A percentile compares a stretch with the other conserved stretches of the same genome.
Conservation (phyloP, 2,329 filamentous ascomycete genomes). For the Dothideomycetidae sp. region DNA sequence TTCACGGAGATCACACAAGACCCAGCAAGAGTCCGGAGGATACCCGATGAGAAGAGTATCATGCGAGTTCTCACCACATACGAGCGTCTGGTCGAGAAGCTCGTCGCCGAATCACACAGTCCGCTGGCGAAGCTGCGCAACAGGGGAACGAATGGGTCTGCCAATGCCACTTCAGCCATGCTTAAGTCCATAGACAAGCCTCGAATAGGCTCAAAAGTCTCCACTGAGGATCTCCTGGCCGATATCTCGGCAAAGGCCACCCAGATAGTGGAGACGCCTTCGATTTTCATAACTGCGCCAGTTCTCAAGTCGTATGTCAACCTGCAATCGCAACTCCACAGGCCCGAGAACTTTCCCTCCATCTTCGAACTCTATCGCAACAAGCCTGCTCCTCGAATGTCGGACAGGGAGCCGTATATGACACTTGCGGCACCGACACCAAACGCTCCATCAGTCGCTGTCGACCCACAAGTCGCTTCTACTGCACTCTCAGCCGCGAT, state of each 20-base stretch:
- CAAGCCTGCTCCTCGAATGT: slow-evolving; percentile 55
- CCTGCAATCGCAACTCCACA: slow-evolving; percentile 58
- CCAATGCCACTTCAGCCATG: slow-evolving; percentile 38
- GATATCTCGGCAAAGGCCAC: slow-evolving; percentile 46
- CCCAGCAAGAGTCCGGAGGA: background rate
- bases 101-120: slow-evolving; percentile 14
- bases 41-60: slow-evolving; percentile 11
- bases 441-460: slow-evolving; percentile 46
- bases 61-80: slow-evolving; percentile 8
- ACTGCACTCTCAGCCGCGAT: slow-evolving; percentile 68
- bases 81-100: slow-evolving; percentile 10
- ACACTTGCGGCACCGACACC: slow-evolving; percentile 51
- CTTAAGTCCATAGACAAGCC: slow-evolving; percentile 33
- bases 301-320: slow-evolving; percentile 62
- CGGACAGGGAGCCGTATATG: slow-evolving; percentile 36
- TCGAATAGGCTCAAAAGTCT: slow-evolving; percentile 20
- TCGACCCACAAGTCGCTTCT: slow-evolving; percentile 56
- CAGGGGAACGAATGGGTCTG: background rate
- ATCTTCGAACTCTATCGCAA: slow-evolving; percentile 70
- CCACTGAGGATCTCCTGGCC: slow-evolving; percentile 24
- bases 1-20: slow-evolving; percentile 9
- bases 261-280: slow-evolving; percentile 54
- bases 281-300: slow-evolving; percentile 64
- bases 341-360: slow-evolving; percentile 61
- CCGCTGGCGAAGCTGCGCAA: slow-evolving; percentile 1